Conservation (phyloP, 2,329 filamentous ascomycete genomes). For the Pseudocercospora musae region DNA sequence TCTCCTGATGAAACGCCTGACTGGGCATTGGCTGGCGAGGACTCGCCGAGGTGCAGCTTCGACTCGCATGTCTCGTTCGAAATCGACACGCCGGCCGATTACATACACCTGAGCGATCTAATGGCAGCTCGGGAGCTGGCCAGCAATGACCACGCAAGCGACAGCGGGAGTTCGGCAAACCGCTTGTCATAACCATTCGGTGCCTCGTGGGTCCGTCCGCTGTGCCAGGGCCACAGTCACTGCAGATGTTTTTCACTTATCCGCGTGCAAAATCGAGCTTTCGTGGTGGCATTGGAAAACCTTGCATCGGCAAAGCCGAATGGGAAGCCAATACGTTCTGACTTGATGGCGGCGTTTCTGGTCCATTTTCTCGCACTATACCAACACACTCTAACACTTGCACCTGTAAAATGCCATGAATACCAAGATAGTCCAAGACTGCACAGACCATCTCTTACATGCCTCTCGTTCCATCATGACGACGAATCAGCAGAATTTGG, state of each 20-base stretch:
- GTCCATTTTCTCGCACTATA: neutral
- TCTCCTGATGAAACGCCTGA: slow-evolving; percentile 13
- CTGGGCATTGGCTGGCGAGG: slow-evolving; percentile 14
- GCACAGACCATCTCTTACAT: neutral
- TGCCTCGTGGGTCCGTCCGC: neutral
- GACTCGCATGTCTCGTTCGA: slow-evolving; percentile 14
- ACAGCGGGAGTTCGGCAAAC: slow-evolving; percentile 4
- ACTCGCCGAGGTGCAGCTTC: slow-evolving; percentile 15
- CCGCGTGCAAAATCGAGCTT: neutral
- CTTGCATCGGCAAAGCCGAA: neutral
- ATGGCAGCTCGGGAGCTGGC: slow-evolving; percentile 10
- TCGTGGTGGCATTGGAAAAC: neutral
- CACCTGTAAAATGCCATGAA: neutral
- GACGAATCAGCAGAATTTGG: neutral
- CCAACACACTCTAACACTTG: neutral
- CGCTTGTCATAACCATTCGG: neutral
- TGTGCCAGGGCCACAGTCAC: neutral
- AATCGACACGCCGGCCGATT: slow-evolving; percentile 14
- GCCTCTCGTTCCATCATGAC: neutral
- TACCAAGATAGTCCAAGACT: slow-evolving; percentile 2
- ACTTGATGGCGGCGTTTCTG: neutral
- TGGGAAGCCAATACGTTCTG: neutral
- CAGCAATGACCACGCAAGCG: slow-evolving; percentile 1
- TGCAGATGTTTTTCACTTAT: neutral
- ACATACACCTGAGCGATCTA: slow-evolving; percentile 14